Conservation (phyloP, 768 basidiomycete species). For the Boletus huronensis region DNA sequence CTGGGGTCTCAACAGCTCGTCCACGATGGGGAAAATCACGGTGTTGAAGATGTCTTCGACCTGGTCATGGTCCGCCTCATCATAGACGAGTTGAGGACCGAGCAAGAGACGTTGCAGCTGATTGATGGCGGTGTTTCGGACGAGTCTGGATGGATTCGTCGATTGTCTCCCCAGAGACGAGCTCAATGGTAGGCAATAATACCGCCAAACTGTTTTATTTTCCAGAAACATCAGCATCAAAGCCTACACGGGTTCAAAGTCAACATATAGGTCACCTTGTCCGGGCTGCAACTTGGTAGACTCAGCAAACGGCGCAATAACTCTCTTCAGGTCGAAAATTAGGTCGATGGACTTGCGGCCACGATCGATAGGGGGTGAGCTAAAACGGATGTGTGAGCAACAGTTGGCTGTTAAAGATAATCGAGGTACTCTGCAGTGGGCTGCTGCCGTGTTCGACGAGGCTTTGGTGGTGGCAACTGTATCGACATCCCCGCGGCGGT, state of each 20-base stretch:
- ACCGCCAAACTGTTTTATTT: constrained; percentile 64
- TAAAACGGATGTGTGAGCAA: constrained; percentile 24
- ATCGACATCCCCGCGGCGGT: constrained; percentile 64
- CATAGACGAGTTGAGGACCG: constrained; percentile 64
- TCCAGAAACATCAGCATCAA: constrained; percentile 4
- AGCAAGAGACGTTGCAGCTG: constrained; percentile 84
- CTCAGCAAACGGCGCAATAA: constrained; percentile 57
- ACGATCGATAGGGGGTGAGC: constrained; percentile 75
- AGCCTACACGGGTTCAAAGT: not conserved
- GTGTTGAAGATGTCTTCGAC: constrained; percentile 85
- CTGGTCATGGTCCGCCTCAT: constrained; percentile 55
- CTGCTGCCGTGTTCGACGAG: constrained; percentile 48
- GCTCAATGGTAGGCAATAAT: constrained; percentile 71
- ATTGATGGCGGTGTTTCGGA: constrained; percentile 75
- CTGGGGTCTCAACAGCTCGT: constrained; percentile 85
- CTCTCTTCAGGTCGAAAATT: constrained; percentile 67
- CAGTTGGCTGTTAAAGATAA: not conserved
- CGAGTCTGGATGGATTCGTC: constrained; percentile 75
- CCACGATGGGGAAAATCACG: constrained; percentile 86
- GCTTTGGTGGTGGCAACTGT: constrained; percentile 54
- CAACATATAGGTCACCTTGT: constrained; percentile 23
- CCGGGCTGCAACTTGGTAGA: constrained; percentile 37
- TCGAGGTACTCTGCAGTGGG: constrained; percentile 49
- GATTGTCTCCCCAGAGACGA: constrained; percentile 76
- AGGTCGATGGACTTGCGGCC: constrained; percentile 83